These are phyloP conservation scores for Coleophoma eucalyptorum DNA, from an alignment of 2,329 filamentous ascomycete species.

Conservation along the genomic window DNA sequence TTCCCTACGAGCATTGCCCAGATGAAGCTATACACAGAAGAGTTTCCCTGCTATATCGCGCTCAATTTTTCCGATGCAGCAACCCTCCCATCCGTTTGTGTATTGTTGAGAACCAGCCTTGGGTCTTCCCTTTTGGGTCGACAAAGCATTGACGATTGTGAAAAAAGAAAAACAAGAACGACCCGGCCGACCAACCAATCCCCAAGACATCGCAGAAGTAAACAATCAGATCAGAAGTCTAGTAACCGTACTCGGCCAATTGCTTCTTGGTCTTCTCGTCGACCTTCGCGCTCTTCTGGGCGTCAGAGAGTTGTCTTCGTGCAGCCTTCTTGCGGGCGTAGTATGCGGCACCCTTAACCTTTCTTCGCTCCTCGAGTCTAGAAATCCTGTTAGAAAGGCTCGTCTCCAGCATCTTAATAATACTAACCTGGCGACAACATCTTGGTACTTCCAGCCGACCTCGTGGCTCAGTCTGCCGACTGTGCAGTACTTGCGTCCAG, in stretches of 20 bases:
- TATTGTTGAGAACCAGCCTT: conserved; percentile 23
- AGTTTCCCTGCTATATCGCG: conserved; percentile 21
- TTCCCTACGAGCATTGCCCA: conserved; percentile 27
- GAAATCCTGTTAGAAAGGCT: conserved; percentile 16
- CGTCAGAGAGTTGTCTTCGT: conserved; percentile 84
- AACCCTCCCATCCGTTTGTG: conserved; percentile 22
- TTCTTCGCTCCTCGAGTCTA: conserved; percentile 98
- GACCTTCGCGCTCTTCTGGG: conserved; percentile 87
- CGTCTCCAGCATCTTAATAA: conserved; percentile 1
- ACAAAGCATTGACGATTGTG: conserved; percentile 28
- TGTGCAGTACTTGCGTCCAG: conserved; percentile 99
- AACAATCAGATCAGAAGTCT: conserved; percentile 38
- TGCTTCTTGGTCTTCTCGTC: conserved; percentile 84
- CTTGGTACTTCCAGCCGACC: conserved; percentile 99
- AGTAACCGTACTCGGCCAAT: conserved; percentile 90
- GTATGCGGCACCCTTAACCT: conserved; percentile 98
- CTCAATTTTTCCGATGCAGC: conserved; percentile 22
- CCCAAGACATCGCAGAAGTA: conserved; percentile 15
- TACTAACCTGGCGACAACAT: conserved; percentile 93
- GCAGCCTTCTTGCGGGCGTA: conserved; percentile 99
- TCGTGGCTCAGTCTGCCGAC: conserved; percentile 97
- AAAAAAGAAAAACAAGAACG: conserved; percentile 20
- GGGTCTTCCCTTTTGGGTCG: conserved; percentile 22
- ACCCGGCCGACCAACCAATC: conserved; percentile 12
- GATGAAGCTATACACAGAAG: conserved; percentile 27